phyloP scores from a whole-genome alignment of 208 protist species.

The Trypanosoma scelopori region DNA sequence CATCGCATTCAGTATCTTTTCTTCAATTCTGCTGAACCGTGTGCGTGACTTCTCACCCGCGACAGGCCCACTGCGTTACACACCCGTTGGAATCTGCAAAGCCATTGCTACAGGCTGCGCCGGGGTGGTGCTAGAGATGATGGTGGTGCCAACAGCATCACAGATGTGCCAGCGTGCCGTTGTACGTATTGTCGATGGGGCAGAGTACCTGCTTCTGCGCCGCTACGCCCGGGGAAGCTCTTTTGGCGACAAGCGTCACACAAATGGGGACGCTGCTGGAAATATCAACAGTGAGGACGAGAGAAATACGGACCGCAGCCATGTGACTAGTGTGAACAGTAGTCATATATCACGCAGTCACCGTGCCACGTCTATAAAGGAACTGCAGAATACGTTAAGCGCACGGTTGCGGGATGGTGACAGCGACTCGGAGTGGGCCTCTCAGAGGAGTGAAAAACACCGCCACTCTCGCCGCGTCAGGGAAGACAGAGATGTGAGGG shows the following conservation, averaged over 20 bases:
- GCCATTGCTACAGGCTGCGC: constrained; percentile 31
- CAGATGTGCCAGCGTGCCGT: constrained; percentile 62
- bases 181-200: constrained; percentile 58
- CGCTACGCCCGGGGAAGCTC: constrained; percentile 48
- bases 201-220: constrained; percentile 76
- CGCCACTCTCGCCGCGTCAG: constrained; percentile 6
- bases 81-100: constrained; percentile 36
- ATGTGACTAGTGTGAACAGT: background rate
- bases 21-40: constrained; percentile 43
- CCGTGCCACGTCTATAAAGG: background rate
- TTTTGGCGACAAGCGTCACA: background rate
- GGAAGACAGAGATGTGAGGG: constrained; percentile 17
- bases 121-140: constrained; percentile 41
- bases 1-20: constrained; percentile 55
- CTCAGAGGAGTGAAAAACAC: background rate
- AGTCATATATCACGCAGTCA: constrained; percentile 2
- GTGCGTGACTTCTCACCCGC: constrained; percentile 25
- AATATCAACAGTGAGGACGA: constrained; percentile 16
- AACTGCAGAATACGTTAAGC: background rate
- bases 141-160: constrained; percentile 54
- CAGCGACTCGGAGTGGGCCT: background rate
- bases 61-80: constrained; percentile 35
- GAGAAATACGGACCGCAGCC: background rate
- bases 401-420: background rate
- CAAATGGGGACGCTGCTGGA: background rate